Evolutionary conservation across 1,284 basidiomycete species (phyloP), one percentile per base, ranked within the genome.

Genomic region (Dichomitus squalens): DNA sequence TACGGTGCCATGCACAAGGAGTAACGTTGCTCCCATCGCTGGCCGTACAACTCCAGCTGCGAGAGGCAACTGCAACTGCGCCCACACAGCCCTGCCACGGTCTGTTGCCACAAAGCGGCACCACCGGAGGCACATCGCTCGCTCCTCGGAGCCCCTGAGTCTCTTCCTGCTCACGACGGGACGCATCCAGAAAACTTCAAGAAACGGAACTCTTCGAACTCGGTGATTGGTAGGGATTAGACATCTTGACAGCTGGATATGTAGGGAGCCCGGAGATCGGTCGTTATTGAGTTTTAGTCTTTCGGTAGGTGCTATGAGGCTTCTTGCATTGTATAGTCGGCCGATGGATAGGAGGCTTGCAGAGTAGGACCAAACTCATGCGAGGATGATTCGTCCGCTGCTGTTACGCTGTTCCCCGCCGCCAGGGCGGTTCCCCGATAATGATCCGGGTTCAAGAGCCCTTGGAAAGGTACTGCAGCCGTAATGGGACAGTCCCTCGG

Each of bases 71-170:
- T n/a, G n/a, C n/a, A n/a, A n/a, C n/a, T n/a, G n/a, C n/a, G n/a
- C n/a, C n/a, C n/a, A n/a, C n/a, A n/a, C n/a, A n/a, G n/a, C n/a
- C n/a, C n/a, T n/a, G n/a, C n/a, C n/a, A n/a, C n/a, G n/a, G n/a
- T n/a, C n/a, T n/a, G n/a, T n/a, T n/a, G 11, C 29, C 23, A 34
- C 36, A 33, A 44, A 34, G 16, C 49, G 29, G 18, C 44, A 25
- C 38, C 20, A 23, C 31, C 64, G 64, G 64, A 52, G 49, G 50
- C 39, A 55, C 53, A 34, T 65, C 64, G 64, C 64, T 63, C 52
- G 7, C 61, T 63, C 48, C 52, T 65, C 64, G 64, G 64, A 52
- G 38, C 51, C 57, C 53, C 23, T 50, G 34, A 33, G n/a, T 41
- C 14, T 33, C 49, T 59, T 59, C 63, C 47, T 58, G 58, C 63